Percentiles rank a stretch among this genome's conserved stretches.
phyloP scores from a whole-genome alignment of 228 moss, liverwort and hornwort genomes.

The Sphagnum magellanicum region DNA sequence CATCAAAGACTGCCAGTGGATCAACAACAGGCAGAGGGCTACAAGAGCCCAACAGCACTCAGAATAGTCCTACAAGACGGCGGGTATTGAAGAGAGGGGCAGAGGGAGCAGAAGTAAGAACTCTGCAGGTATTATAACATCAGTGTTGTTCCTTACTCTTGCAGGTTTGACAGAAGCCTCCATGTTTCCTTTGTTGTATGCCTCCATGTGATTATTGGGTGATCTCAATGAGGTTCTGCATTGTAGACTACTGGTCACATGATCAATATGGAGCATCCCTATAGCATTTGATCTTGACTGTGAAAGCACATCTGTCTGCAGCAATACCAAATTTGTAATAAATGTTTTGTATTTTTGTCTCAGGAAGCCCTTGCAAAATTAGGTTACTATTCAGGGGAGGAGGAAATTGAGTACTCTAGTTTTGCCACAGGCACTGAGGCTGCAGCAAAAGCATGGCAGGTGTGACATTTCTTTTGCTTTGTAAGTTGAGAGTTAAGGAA shows the following conservation, averaged over 20 bases:
- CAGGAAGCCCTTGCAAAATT: slow-evolving; percentile 63
- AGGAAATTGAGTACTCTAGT: slow-evolving; percentile 63
- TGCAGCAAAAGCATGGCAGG: slow-evolving; percentile 82
- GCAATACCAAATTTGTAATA: too few relatives aligned
- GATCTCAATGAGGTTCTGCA: not conserved
- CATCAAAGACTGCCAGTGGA: too few relatives aligned
- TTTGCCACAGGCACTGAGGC: slow-evolving; percentile 59
- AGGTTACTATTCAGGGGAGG: slow-evolving; percentile 91
- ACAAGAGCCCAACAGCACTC: not conserved
- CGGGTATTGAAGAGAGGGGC: slow-evolving; percentile 53
- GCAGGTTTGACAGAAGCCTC: too few relatives aligned
- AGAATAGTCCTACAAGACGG: slow-evolving; percentile 1
- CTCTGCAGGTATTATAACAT: slow-evolving; percentile 45
- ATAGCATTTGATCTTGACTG: too few relatives aligned
- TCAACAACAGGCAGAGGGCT: too few relatives aligned
- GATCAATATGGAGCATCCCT: not conserved
- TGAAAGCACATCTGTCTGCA: too few relatives aligned
- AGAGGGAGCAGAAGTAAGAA: slow-evolving; percentile 71
- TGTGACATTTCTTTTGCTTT: not conserved
- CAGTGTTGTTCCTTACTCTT: not conserved
- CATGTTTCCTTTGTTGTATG: too few relatives aligned
- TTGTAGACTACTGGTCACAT: not conserved
- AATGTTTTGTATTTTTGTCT: not conserved
- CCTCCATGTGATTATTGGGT: too few relatives aligned
- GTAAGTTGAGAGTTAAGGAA: too few relatives aligned